Evolutionary conservation across 1,139 yeast genomes (phyloP), one percentile per base, ranked within the genome.

Genomic region (Taphrina sp.): DNA sequence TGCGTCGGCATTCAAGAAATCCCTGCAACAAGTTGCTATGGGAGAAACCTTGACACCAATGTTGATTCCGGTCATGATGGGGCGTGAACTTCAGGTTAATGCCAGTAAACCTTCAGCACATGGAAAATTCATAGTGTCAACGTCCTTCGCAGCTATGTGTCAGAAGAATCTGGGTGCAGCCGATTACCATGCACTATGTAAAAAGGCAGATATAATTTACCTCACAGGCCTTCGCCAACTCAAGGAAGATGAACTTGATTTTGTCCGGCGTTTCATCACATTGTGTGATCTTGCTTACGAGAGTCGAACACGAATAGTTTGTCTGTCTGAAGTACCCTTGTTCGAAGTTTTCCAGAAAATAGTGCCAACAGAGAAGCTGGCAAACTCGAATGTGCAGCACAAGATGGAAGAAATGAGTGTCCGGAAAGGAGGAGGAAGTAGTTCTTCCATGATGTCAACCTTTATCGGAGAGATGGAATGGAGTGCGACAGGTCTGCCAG

Each of bases 231-330:
- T 92, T 47, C 98, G 98, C 3, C 82, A 82, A 61, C 72, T 92
- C 63, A 82, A 95, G 19, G 76, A 85, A 19, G 78, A 84, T 60
- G 85, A 81, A 47, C 77, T 96, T 62, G 96, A 92, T 65, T 78
- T 83, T 61, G 88, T 90, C 19, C 76, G 97, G 63, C 74, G 98
- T 63, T 90, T 92, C 66, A 92, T 92, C 66, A 92, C 96, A 0
- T 90, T 92, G 64, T 71, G 92, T 57, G 98, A 92, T 69, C 96
- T 98, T 0, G 94, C 92, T 1, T 92, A 92, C 69, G 97, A 92
- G 69, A 83, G 83, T 58, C 89, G 86, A 62, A 85, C 95, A 5
- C 77, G 88, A 63, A 72, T 92, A 31, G 95, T 95, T 0, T 94
- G 89, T 26, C 89, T 96, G 0, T 82, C 89, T 0, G 95, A 86